Base-by-base conservation (phyloP, 2,329 filamentous ascomycete genomes). In the Diplodia corticola region DNA sequence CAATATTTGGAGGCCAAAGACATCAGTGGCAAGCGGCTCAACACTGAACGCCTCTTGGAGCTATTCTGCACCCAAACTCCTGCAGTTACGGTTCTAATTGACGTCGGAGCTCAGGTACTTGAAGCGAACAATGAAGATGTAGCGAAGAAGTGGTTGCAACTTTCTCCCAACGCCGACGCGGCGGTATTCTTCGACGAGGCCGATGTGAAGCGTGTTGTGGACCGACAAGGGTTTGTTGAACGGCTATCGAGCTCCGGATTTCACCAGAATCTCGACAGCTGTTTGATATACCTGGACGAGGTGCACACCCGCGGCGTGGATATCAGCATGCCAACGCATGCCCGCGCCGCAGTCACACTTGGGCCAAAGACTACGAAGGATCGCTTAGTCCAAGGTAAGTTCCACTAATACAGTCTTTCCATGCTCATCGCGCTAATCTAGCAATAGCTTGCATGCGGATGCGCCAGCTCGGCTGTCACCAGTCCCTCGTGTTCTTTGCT, bases 281-380 rank as follows among this genome's bases (percentile, higher is more conserved):
- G 89, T 65, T 73, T 91, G 0, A 80, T 92, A 0, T 93, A 88
- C 64, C 79, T 93, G 0, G 90, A 93, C 59, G 86, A 93, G 66
- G 83, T 85, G 0, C 89, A 93, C 68, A 91, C 89, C 0, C 76
- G 90, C 67, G 90, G 91, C 0, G 91, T 84, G 0, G 90, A 93
- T 68, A 72, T 93, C 0, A 85, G 83, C 37, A 75, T 92, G 0
- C 90, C 89, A 0, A 65, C 66, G 0, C 4, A 82, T 13, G 89
- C 88, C 69, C 79, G 86, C 0, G 91, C 89, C 0, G 87, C 86
- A 0, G 86, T 93, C 0, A 92, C 89, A 0, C 73, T 94, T 0
- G 89, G 90, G 0, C 81, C 87, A 0, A 79, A 80, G 4, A 69
- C 92, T 1, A 89, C 86, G 0, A 93, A 93, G 68, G 91, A 93